Evolutionary conservation across 169 alveolate species (phyloP).

Genomic region (Plasmodium cynomolgi): DNA sequence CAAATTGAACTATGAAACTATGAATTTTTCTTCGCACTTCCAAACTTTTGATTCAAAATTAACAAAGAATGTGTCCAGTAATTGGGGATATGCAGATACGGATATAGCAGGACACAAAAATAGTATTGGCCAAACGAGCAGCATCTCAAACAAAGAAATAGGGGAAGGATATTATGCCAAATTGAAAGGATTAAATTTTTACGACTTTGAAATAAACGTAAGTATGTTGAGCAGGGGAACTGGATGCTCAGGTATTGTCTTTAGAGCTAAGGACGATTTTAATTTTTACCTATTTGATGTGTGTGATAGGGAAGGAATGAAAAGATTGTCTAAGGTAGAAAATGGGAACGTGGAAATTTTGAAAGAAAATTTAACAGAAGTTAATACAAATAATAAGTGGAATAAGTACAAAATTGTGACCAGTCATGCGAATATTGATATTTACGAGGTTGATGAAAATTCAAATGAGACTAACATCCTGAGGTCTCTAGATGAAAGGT

Average conservation of each 20-base stretch:
- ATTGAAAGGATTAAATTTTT: constrained; percentile 86
- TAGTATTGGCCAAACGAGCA: constrained; percentile 88
- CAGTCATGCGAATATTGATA: constrained; percentile 75
- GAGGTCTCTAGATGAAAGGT: constrained; percentile 89
- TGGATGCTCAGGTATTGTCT: constrained; percentile 90
- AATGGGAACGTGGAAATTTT: constrained; percentile 85
- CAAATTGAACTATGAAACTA: constrained; percentile 82
- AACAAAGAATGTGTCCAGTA: constrained; percentile 82
- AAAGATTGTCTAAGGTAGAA: constrained; percentile 86
- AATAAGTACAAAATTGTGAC: constrained; percentile 78
- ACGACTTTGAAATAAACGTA: constrained; percentile 83
- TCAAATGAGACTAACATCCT: not conserved
- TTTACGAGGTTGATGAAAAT: constrained; percentile 76
- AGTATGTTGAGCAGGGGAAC: constrained; percentile 85
- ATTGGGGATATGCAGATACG: constrained; percentile 91
- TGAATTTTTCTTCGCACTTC: constrained; percentile 88
- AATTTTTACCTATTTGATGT: constrained; percentile 88
- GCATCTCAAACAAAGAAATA: constrained; percentile 81
- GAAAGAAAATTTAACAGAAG: constrained; percentile 85
- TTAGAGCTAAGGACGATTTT: constrained; percentile 88
- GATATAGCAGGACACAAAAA: constrained; percentile 85
- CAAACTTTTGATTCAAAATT: constrained; percentile 84
- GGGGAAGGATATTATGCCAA: constrained; percentile 90
- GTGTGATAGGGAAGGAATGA: constrained; percentile 83
- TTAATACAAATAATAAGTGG: constrained; percentile 85